Base-by-base conservation (phyloP, 2,329 filamentous ascomycete genomes). In the Fusarium burgessii region DNA sequence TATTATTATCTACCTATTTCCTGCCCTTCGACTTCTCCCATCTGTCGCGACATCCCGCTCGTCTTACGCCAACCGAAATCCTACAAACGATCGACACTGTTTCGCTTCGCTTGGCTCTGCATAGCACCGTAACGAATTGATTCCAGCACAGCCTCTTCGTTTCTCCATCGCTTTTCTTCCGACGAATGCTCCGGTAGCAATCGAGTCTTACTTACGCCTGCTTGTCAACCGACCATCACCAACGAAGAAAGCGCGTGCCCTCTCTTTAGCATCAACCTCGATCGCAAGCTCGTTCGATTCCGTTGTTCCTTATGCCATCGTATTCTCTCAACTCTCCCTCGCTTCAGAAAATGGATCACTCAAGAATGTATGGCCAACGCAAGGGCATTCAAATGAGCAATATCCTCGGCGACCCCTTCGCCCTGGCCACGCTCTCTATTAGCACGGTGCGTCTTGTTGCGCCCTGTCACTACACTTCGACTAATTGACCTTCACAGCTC, bases 351-450 rank as follows among this genome's bases (percentile, higher is more conserved):
- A 94, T 94, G 92, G 92, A 94, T 86, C 86, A 89, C 80, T 88
- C 88, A 73, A 86, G 89, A 79, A 84, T 76, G 74, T 88, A 90
- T 78, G 84, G 84, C 73, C 81, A 86, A 78, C 85, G 87, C 78
- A 83, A 86, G 79, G 85, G 87, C 77, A 91, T 97, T 82, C 92
- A 89, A 81, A 82, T 95, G 81, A 93, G 93, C 80, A 97, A 98
- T 83, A 94, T 99, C 76, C 87, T 98, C 68, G 96, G 96, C 77
- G 95, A 99, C 83, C 96, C 96, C 9, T 98, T 99, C 82, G 95
- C 95, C 66, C 88, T 99, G 66, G 94, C 95, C 59, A 98, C 96
- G 38, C 90, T 97, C 71, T 98, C 95, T 62, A 98, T 98, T 81
- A 90, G 92, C 70, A 87, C 93, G 79, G 95, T 98, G 89, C 82